A percentile compares a stretch with the other conserved stretches of the same genome.
These are phyloP conservation scores for Pleurotus sapidus DNA, from an alignment of 768 basidiomycete species.

Conservation along the genomic window DNA sequence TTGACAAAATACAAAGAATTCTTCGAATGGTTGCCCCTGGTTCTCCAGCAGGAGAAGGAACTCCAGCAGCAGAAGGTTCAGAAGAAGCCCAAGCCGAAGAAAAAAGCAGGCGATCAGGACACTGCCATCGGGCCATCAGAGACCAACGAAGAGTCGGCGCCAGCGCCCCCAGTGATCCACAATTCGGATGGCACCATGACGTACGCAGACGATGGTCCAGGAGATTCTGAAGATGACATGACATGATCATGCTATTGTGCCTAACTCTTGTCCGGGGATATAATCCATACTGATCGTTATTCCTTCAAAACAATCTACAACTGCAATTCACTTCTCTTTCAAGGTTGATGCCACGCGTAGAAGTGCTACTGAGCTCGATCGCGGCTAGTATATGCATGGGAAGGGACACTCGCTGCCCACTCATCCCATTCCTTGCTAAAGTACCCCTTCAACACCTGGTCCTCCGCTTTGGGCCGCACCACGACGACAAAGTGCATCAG, in stretches of 20 bases:
- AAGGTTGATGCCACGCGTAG: too few species aligned
- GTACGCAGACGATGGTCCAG: background rate
- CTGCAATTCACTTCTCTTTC: too few species aligned
- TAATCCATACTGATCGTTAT: background rate
- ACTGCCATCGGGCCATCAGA: background rate
- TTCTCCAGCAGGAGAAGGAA: background rate
- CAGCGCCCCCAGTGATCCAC: background rate
- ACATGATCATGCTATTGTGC: background rate
- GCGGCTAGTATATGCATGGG: slow-evolving; percentile 23
- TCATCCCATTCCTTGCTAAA: background rate
- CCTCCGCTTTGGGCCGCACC: background rate
- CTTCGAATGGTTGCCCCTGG: background rate
- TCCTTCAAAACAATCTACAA: too few species aligned
- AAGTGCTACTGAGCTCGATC: too few species aligned
- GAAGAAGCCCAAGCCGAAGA: background rate
- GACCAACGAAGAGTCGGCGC: too few species aligned
- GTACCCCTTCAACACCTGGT: background rate
- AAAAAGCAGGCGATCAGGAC: background rate
- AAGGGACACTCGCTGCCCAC: too few species aligned
- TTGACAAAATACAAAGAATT: background rate
- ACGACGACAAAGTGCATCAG: background rate
- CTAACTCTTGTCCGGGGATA: background rate
- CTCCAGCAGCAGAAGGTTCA: background rate
- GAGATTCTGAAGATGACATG: background rate
- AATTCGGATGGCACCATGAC: slow-evolving; percentile 4